Base-by-base conservation (phyloP, 2,329 filamentous ascomycete species). In the Macrophomina phaseolina region DNA sequence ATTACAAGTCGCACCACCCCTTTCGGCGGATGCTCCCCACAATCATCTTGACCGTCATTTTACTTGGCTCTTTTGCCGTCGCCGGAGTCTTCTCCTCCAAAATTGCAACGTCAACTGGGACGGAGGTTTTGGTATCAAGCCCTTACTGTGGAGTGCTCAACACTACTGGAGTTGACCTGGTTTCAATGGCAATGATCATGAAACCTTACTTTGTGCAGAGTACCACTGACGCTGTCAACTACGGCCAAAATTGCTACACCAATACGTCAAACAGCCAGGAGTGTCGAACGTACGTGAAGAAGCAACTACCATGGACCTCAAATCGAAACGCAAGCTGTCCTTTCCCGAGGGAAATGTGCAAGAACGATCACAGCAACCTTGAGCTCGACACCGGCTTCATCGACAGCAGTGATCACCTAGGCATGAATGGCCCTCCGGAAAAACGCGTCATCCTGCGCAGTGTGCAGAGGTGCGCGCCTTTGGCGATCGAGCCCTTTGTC, bases 251-350 rank as follows among this genome's bases (percentile, higher is more conserved):
- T 5, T 45, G 42, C 42, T 45, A 45, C 16, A 14, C 42, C 11
- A 45, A 45, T 45, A 14, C 42, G 8, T n/a, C 42, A 9, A 45
- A 12, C 16, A 9, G 2, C 11, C 9, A 45, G 42, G 42, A 45
- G 11, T 45, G 42, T 16, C 42, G 16, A 9, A 45, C 42, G 5
- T 45, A 45, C 16, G 16, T 45, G 9, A 9, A 16, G 6, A n/a
- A 45, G 16, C 42, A n/a, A n/a, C 42, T 45, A 14, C 42, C 42
- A n/a, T 2, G 11, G 12, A 5, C 11, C 5, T 5, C 16, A 5
- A 14, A 45, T 14, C 42, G 46, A 6, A 68, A 68, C 9, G 67
- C 67, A 9, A 30, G 46, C 2, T 72, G 68, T 48, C 70, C 70
- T 4, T 53, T 53, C 18, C 6, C 28, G 14, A 5, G 3, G 18